Evolutionary conservation across 345 rosid genomes (phyloP).

Genomic region (Stellera chamaejasme): DNA sequence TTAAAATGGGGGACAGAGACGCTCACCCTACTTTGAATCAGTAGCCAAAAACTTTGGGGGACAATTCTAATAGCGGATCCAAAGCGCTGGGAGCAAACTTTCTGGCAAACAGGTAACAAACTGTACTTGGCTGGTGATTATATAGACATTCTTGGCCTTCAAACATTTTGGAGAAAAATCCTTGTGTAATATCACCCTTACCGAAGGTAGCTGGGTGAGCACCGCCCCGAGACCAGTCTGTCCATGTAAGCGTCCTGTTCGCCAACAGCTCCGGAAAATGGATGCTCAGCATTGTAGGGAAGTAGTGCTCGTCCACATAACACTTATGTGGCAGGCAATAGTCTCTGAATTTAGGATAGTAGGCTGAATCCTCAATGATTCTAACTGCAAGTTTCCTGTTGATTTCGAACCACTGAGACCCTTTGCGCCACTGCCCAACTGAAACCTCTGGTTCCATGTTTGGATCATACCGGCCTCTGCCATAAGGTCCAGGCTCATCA

Average conservation of each 20-base stretch:
- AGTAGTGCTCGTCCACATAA: conserved; percentile 90
- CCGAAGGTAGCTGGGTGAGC: conserved; percentile 89
- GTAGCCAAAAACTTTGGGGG: conserved; percentile 43
- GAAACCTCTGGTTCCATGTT: conserved; percentile 63
- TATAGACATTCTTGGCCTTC: conserved; percentile 40
- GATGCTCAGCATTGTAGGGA: conserved; percentile 78
- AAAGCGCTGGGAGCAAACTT: conserved; percentile 78
- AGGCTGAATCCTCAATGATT: conserved; percentile 50
- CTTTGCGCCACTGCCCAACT: conserved; percentile 84
- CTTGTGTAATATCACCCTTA: conserved; percentile 40
- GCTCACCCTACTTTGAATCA: conserved; percentile 9
- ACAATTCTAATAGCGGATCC: conserved; percentile 45
- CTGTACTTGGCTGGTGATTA: conserved; percentile 35
- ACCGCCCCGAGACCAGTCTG: conserved; percentile 91
- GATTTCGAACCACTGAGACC: conserved; percentile 91
- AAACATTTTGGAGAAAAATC: conserved; percentile 45
- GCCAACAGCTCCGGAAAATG: conserved; percentile 51
- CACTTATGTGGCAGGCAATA: conserved; percentile 57
- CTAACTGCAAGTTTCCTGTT: conserved; percentile 53
- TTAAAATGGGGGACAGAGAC: too few species aligned
- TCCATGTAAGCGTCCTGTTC: conserved; percentile 69
- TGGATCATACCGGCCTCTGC: conserved; percentile 66
- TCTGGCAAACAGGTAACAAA: conserved; percentile 71
- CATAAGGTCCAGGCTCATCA: conserved; percentile 69
- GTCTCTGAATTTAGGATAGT: conserved; percentile 70